Percentiles rank a stretch among this genome's conserved stretches.
These are phyloP conservation scores for Boletellus ananiceps DNA, from an alignment of 768 basidiomycete genomes.

Conservation along the genomic window DNA sequence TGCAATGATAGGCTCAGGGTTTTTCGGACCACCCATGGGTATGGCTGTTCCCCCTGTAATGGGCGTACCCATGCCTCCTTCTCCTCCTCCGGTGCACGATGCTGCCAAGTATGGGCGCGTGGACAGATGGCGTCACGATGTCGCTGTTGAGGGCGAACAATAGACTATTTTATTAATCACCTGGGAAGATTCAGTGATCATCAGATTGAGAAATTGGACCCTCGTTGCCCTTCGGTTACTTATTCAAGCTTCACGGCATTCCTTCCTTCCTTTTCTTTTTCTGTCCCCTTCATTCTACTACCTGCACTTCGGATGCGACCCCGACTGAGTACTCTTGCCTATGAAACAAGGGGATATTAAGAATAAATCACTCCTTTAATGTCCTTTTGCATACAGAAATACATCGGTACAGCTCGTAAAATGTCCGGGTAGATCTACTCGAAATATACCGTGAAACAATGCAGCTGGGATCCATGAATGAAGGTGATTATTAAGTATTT, in stretches of 20 bases:
- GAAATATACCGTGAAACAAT: conserved; percentile 34
- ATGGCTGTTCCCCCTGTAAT: conserved; percentile 47
- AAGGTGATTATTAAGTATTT: conserved; percentile 24
- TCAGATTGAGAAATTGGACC: background rate
- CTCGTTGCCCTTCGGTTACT: conserved; percentile 4
- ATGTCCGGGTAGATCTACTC: conserved; percentile 35
- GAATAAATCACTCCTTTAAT: conserved; percentile 35
- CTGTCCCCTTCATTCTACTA: background rate
- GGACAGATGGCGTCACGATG: conserved; percentile 78
- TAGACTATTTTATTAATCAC: conserved; percentile 14
- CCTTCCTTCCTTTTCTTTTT: background rate
- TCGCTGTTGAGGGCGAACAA: conserved; percentile 62
- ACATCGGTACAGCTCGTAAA: conserved; percentile 32
- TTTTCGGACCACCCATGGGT: conserved; percentile 52
- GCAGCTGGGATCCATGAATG: conserved; percentile 30
- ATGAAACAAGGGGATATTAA: conserved; percentile 13
- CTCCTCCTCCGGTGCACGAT: conserved; percentile 63
- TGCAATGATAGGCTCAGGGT: conserved; percentile 66
- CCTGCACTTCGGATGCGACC: conserved; percentile 1
- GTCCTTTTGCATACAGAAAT: conserved; percentile 33
- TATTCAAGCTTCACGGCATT: background rate
- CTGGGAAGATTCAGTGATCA: conserved; percentile 5
- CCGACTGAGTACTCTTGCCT: background rate
- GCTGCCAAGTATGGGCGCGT: conserved; percentile 64
- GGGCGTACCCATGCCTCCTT: conserved; percentile 37